Conservation (phyloP, 2,329 filamentous ascomycete species). For the Paramyrothecium sp. region DNA sequence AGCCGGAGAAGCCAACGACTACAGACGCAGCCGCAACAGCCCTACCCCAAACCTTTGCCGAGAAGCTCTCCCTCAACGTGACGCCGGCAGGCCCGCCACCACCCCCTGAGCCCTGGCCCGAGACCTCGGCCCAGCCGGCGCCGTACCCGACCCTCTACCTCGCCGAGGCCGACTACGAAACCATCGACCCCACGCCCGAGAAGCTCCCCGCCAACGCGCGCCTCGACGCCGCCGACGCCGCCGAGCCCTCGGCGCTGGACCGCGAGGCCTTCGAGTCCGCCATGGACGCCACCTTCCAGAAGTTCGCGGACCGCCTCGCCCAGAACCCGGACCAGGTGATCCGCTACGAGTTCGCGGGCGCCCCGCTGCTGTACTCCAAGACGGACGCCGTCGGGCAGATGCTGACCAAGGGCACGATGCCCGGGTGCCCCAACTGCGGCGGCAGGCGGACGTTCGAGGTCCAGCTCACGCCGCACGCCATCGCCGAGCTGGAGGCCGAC, state of each 20-base stretch:
- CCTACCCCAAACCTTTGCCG: slow-evolving; percentile 65
- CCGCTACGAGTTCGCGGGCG: slow-evolving; percentile 73
- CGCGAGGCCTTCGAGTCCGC: slow-evolving; percentile 70
- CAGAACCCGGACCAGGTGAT: slow-evolving; percentile 84
- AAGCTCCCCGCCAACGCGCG: slow-evolving; percentile 50
- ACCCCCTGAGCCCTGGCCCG: slow-evolving; percentile 73
- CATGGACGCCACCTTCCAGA: slow-evolving; percentile 75
- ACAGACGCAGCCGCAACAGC: slow-evolving; percentile 22
- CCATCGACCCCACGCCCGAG: slow-evolving; percentile 60
- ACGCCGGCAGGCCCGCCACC: slow-evolving; percentile 29
- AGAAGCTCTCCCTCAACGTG: slow-evolving; percentile 73
- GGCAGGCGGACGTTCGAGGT: slow-evolving; percentile 80
- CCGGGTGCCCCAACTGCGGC: slow-evolving; percentile 75
- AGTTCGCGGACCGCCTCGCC: slow-evolving; percentile 73
- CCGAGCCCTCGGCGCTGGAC: slow-evolving; percentile 53
- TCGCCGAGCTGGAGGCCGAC: slow-evolving; percentile 81
- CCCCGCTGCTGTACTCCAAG: slow-evolving; percentile 77
- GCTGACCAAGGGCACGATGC: slow-evolving; percentile 58
- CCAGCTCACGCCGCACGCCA: slow-evolving; percentile 88
- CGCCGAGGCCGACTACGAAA: slow-evolving; percentile 88
- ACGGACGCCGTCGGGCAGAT: slow-evolving; percentile 70
- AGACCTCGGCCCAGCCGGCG: slow-evolving; percentile 58
- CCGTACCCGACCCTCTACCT: slow-evolving; percentile 78
- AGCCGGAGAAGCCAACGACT: slow-evolving; percentile 30
- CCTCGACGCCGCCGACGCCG: slow-evolving; percentile 36